Evolutionary conservation across 108 stramenopile genomes (phyloP).

Genomic region (Pelagomonas calceolata): DNA sequence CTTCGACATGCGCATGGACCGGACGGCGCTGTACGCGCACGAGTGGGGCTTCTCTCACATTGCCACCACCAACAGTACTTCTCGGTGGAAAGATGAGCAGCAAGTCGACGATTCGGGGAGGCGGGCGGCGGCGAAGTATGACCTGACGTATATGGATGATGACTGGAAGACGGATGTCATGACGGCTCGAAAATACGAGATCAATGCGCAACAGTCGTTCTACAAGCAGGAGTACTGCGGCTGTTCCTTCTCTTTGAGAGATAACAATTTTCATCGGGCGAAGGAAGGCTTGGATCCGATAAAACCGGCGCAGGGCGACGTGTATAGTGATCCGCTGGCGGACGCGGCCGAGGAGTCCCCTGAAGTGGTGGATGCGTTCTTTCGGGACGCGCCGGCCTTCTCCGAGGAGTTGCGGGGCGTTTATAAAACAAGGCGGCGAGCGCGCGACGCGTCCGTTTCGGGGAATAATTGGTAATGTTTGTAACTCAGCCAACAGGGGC

Average conservation of each 20-base stretch:
- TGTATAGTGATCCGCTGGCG: slow-evolving; percentile 43
- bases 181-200: slow-evolving; percentile 44
- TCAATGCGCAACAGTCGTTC: slow-evolving; percentile 35
- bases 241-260: slow-evolving; percentile 42
- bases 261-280: slow-evolving; percentile 45
- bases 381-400: slow-evolving; percentile 41
- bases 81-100: slow-evolving; percentile 46
- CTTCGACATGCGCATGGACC: slow-evolving; percentile 56
- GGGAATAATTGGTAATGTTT: no score
- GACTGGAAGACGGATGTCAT: slow-evolving; percentile 48
- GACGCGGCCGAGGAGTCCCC: slow-evolving; percentile 52
- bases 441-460: no score
- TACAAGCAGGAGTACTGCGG: slow-evolving; percentile 64
- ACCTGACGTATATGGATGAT: slow-evolving; percentile 31
- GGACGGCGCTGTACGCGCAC: slow-evolving; percentile 46
- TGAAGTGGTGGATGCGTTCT: slow-evolving; percentile 57
- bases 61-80: slow-evolving; percentile 50
- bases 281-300: slow-evolving; percentile 46
- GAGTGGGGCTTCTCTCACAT: slow-evolving; percentile 49
- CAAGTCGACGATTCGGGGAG: slow-evolving; percentile 42
- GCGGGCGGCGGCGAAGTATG: slow-evolving; percentile 34
- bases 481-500: no score
- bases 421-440: not conserved
- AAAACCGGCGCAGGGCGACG: slow-evolving; percentile 40
- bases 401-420: slow-evolving; percentile 15